Conservation (phyloP, 116 monocot genomes). For the Posidonia oceanica region DNA sequence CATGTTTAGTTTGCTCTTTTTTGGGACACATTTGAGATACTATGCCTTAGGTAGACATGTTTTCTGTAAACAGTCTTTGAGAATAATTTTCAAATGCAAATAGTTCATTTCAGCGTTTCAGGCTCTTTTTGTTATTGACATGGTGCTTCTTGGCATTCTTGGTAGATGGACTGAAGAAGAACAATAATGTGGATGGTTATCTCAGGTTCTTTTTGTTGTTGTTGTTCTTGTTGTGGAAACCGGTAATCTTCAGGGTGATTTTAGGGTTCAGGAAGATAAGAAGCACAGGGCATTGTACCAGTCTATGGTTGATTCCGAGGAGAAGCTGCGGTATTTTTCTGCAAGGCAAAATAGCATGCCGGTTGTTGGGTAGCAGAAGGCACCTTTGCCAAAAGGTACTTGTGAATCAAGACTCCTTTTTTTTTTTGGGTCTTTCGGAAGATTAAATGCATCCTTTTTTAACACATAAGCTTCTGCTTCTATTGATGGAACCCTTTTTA, state of each 20-base stretch:
- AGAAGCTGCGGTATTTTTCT: conserved; percentile 65
- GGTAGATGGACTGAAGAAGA: too few relatives aligned
- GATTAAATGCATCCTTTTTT: background rate
- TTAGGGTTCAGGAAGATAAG: conserved; percentile 59
- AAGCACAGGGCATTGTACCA: conserved; percentile 60
- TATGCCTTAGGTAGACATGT: too few relatives aligned
- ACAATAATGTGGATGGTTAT: too few relatives aligned
- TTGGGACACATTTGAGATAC: too few relatives aligned
- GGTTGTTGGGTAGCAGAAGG: conserved; percentile 78
- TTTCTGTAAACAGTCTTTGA: too few relatives aligned
- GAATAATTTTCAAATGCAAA: too few relatives aligned
- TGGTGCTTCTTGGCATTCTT: too few relatives aligned
- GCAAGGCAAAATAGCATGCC: conserved; percentile 83
- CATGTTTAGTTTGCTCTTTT: too few relatives aligned
- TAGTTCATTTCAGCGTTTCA: too few relatives aligned
- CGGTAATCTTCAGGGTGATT: conserved; percentile 44
- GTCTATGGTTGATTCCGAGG: conserved; percentile 53
- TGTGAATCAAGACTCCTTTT: background rate
- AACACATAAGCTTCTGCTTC: background rate
- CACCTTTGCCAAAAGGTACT: conserved; percentile 89
- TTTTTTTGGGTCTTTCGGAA: background rate
- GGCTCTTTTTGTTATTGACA: too few relatives aligned
- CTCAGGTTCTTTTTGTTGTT: too few relatives aligned
- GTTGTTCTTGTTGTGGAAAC: background rate
- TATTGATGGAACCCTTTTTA: too few relatives aligned